phyloP scores from a whole-genome alignment of 305 asterid species.

The Plantago coronopus region DNA sequence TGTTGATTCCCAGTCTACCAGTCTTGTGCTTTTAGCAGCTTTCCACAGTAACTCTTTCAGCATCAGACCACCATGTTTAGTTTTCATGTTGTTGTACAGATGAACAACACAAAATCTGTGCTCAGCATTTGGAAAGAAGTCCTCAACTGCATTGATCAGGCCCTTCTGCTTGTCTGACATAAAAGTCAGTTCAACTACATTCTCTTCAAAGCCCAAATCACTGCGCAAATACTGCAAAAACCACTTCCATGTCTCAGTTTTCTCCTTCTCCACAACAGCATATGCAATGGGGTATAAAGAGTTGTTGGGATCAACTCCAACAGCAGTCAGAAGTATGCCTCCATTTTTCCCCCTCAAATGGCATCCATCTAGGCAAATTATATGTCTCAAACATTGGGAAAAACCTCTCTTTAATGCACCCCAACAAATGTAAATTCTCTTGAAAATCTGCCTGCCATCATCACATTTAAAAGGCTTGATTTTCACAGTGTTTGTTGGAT shows the following conservation, averaged over 20 bases:
- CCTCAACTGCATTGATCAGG: background rate
- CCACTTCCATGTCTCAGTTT: background rate
- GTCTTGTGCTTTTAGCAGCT: background rate
- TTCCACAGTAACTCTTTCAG: background rate
- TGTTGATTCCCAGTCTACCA: background rate
- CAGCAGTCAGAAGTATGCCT: background rate
- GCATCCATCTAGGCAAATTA: background rate
- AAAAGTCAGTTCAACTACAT: background rate
- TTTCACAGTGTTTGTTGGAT: background rate
- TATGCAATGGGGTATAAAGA: background rate
- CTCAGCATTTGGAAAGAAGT: background rate
- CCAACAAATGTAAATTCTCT: background rate
- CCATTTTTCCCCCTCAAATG: background rate
- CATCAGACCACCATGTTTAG: background rate
- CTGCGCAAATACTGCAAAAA: background rate
- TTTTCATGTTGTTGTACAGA: constrained; percentile 1
- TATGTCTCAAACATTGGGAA: background rate
- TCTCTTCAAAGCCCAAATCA: background rate
- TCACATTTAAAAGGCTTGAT: background rate
- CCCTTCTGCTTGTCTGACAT: constrained; percentile 14
- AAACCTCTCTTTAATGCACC: background rate
- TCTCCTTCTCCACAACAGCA: background rate
- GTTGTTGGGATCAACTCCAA: background rate
- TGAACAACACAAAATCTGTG: constrained; percentile 8
- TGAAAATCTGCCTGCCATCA: background rate